Evolutionary conservation across 2,329 filamentous ascomycete genomes (phyloP), one percentile per base, ranked within the genome.

Genomic region (Fusarium sp.): DNA sequence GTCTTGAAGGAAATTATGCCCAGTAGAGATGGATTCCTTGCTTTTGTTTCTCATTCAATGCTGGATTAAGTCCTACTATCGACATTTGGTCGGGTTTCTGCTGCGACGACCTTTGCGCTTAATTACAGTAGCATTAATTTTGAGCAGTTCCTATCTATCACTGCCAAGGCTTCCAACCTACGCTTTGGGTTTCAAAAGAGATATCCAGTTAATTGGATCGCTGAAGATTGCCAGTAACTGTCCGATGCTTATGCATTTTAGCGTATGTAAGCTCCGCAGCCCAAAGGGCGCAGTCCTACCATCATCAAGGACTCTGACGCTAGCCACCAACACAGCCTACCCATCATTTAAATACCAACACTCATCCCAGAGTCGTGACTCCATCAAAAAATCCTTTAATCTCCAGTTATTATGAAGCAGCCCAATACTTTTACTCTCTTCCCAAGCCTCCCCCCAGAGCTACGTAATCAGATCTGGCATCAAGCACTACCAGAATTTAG

Each of bases 381-480:
- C 34, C 34, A 36, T 36, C n/a, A 40, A 40, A 40, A 6, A 11
- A 7, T 40, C n/a, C n/a, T 19, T 40, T 13, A 7, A 36, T 49
- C 4, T 13, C n/a, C 2, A 26, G 15, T 19, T 13, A 17, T 4
- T 1, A 8, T 19, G 5, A 13, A 3, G 44, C 28, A n/a, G 7
- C 6, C 33, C 15, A n/a, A 21, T 17, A 13, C 8, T 34, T 65
- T 57, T 17, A 46, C 57, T 11, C 22, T 36, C 15, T 69, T 69
- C 45, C 26, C 46, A 1, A 8, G 24, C 1, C 38, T 68, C 6
- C 42, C 66, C 3, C 44, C 55, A 6, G 66, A 69, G 19, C 39
- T 69, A 7, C 66, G 66, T 10, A 28, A 26, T n/a, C n/a, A 47
- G 28, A 62, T 68, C 21, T 69, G 65, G 66, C 38, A 17, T 11